Base-by-base conservation (phyloP, 768 basidiomycete genomes). In the Strobilomyces confusus region DNA sequence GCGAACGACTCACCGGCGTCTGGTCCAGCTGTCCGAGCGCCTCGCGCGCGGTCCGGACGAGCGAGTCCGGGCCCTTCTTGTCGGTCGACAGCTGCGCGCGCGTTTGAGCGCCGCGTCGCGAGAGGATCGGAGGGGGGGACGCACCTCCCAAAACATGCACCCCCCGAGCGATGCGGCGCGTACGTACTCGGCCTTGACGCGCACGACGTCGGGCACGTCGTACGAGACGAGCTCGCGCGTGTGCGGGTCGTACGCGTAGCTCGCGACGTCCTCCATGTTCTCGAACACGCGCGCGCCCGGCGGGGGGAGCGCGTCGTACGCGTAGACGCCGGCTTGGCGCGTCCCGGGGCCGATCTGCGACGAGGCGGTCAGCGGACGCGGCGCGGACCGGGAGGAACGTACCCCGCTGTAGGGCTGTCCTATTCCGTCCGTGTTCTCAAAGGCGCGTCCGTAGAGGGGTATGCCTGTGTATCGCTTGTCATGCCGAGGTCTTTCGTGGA, bases 361-460 rank as follows among this genome's bases (percentile, higher is more conserved):
- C 12, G 9, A 41, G 12, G 12, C 55, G 5, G 15, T 64, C 34
- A 59, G 56, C 40, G 43, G 4, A 20, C 22, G 29, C 1, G 7
- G 7, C 30, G 26, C 29, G 22, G 36, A 17, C 36, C n/a, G 20
- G 41, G 22, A 13, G 23, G 5, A n/a, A 14, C 17, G 60, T 77
- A 86, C 83, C 14, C 89, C 88, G 26, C 65, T 80, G 72, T 84
- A 93, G 4, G 88, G 66, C 37, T 77, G 70, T 6, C 88, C 87
- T 53, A 91, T 73, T 7, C 86, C 86, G 33, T 65, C 61, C 1
- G 89, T 92, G 30, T 80, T 72, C 63, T 87, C 83, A 62, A 92
- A 93, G 1, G 84, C 82, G 60, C 84, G 83, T 0, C 89, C 90
- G 61, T 92, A 93, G 4, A 91, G 73, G 4, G 91, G 91, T 65